Base-by-base conservation (phyloP, 1,284 basidiomycete genomes). In the Porogramme epimiltina region DNA sequence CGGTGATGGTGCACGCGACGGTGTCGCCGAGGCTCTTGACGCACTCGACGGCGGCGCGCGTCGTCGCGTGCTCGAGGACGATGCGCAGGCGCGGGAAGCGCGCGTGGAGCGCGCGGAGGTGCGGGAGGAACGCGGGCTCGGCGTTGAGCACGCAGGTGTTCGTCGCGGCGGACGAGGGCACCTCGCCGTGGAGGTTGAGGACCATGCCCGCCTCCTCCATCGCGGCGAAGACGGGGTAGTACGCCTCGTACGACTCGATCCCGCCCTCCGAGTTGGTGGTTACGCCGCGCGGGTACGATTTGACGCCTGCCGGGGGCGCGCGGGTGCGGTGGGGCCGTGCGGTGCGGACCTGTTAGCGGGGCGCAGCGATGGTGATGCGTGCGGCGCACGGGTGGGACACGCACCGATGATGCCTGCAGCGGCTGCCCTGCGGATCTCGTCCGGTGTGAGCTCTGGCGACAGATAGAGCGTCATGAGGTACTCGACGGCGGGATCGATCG, bases 1-100 rank as follows among this genome's bases (percentile, higher is more conserved):
- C 90, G 2, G 97, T 99, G 72, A 99, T 98, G 5, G 92, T 94
- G 72, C 97, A 99, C 11, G 86, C 96, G 24, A 99, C 96, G 33
- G 93, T 98, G 39, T 80, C 74, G 0, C 93, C 93, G 25, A 95
- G 87, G 39, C 82, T 77, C 67, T 90, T 89, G 62, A 98, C 91
- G 19, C 87, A 84, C 63, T 96, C 93, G n/a, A 99, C 86, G 0
- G 97, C 95, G 33, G 92, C 93, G 34, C 91, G 83, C 2, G 95
- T 98, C 0, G 97, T 99, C n/a, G 97, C 97, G 66, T 99, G 97
- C 72, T 99, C 97, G 36, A 99, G 84, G 3, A 99, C 96, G 64
- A 99, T 99, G 50, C 94, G 89, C 48, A 99, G 82, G 37, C 78
- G 80, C n/a, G 97, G 97, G 72, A 99, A 99, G 23, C 81, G 79